These are phyloP conservation scores for Strobilomyces confusus DNA, from an alignment of 768 basidiomycete genomes.

Conservation along the genomic window DNA sequence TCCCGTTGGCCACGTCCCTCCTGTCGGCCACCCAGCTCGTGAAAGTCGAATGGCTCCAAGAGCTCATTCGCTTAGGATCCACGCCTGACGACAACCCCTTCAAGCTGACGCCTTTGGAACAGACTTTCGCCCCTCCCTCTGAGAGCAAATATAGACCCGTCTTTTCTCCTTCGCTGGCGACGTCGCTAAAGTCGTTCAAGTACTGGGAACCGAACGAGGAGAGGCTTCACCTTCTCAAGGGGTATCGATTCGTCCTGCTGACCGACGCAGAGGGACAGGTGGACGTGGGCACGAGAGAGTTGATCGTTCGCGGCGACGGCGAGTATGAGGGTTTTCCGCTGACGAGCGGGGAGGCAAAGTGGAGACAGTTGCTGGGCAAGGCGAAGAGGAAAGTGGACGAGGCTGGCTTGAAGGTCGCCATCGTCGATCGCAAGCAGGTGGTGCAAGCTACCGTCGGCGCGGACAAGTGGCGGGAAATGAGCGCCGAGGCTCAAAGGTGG, in stretches of 20 bases:
- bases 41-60: conserved; percentile 63
- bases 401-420: conserved; percentile 43
- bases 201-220: conserved; percentile 70
- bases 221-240: conserved; percentile 49
- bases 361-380: conserved; percentile 49
- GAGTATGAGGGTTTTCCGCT: conserved; percentile 62
- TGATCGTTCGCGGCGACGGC: conserved; percentile 55
- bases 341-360: conserved; percentile 43
- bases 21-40: conserved; percentile 57
- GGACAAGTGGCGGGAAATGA: conserved; percentile 52
- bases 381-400: conserved; percentile 45
- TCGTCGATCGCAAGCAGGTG: conserved; percentile 48
- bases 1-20: conserved; percentile 54
- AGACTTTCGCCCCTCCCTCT: conserved; percentile 46
- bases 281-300: conserved; percentile 45
- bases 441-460: conserved; percentile 50
- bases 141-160: conserved; percentile 55
- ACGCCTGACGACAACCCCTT: conserved; percentile 33
- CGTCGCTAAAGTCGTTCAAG: conserved; percentile 46
- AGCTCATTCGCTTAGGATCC: conserved; percentile 51
- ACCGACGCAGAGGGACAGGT: conserved; percentile 52
- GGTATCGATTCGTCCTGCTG: conserved; percentile 56
- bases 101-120: conserved; percentile 42
- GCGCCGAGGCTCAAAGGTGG: conserved; percentile 51
- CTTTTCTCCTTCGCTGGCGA: conserved; percentile 48